Evolutionary conservation across 257 asterid species (phyloP), one percentile per base, ranked within the genome.

Genomic region (Anisodus tanguticus): DNA sequence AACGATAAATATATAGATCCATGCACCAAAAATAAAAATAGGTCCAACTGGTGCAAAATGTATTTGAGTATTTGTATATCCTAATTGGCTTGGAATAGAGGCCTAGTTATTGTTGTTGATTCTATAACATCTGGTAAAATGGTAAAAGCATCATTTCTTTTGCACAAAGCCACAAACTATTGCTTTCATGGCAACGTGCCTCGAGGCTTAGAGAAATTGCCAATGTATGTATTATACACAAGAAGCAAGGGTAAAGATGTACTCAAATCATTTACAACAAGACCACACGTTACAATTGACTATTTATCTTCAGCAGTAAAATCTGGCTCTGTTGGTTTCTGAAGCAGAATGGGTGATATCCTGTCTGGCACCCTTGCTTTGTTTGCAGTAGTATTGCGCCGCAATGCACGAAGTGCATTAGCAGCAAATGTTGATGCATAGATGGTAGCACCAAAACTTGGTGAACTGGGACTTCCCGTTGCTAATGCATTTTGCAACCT

Each of bases 371-470:
- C 82, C 87, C 98, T 89, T 71, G 88, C 68, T 90, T 93, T 95
- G 64, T 90, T 89, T 0, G 95, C 85, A 17, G 91, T 85, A 17
- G 91, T 80, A 22, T 92, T 94, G 17, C 94, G 90, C 55, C 97
- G 85, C 87, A 97, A 64, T 59, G 89, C 88, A 35, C 93, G 94
- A 49, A 95, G 98, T 0, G 92, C 97, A 57, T 97, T 95, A 8
- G 98, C 97, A 1, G 99, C 99, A 83, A 97, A 93, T 80, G 96
- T 88, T 11, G 99, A 95, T 0, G 98, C 98, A n/a, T 97, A 95
- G 45, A 95, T 93, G 51, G 99, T 92, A 1, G 98, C 98, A 5
- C 94, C 97, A 83, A 97, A 88, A 84, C 98, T 95, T 2, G 97
- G 98, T 4, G 96, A 88, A 79, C 92, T 88, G 10, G 90, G 90